Evolutionary conservation across 2,329 filamentous ascomycete species (phyloP).

Genomic region (Calonectria pseudoreteaudii): DNA sequence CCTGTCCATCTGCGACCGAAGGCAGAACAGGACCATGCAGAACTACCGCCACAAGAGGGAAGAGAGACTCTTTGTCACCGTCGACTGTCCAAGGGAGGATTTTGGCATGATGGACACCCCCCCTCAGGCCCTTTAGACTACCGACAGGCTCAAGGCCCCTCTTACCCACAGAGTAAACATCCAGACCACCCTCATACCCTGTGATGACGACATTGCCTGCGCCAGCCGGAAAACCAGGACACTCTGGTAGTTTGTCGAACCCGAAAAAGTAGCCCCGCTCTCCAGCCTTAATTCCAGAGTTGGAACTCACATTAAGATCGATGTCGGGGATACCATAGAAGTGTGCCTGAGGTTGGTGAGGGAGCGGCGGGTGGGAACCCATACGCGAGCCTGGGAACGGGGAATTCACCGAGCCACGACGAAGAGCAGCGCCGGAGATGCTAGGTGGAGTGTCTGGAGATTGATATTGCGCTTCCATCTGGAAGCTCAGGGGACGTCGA

Average conservation of each 20-base stretch:
- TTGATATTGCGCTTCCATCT: slow-evolving; percentile 61
- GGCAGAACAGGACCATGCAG: slow-evolving; percentile 81
- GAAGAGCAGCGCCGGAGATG: slow-evolving; percentile 49
- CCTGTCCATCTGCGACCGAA: slow-evolving; percentile 50
- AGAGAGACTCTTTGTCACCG: slow-evolving; percentile 65
- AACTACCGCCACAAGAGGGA: slow-evolving; percentile 83
- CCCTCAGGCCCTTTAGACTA: slow-evolving; percentile 80
- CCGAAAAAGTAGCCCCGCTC: slow-evolving; percentile 82
- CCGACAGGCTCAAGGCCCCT: slow-evolving; percentile 77
- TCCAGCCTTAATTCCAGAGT: slow-evolving; percentile 69
- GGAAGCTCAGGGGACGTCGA: slow-evolving; percentile 65
- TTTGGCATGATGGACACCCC: slow-evolving; percentile 85
- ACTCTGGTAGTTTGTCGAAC: slow-evolving; percentile 77
- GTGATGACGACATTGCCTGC: slow-evolving; percentile 77
- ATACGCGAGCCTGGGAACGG: slow-evolving; percentile 59
- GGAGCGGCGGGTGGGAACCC: slow-evolving; percentile 71
- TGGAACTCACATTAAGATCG: slow-evolving; percentile 73
- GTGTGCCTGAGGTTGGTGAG: slow-evolving; percentile 81
- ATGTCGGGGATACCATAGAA: slow-evolving; percentile 82
- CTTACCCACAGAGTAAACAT: slow-evolving; percentile 79
- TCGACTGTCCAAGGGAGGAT: slow-evolving; percentile 77
- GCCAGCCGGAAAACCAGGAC: slow-evolving; percentile 50
- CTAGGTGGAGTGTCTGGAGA: slow-evolving; percentile 55
- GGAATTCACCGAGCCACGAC: slow-evolving; percentile 64
- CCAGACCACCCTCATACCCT: slow-evolving; percentile 83